A percentile compares a stretch with the other conserved stretches of the same genome.
Conservation (phyloP, 1,139 yeast genomes). For the Kodamaea suecica region DNA sequence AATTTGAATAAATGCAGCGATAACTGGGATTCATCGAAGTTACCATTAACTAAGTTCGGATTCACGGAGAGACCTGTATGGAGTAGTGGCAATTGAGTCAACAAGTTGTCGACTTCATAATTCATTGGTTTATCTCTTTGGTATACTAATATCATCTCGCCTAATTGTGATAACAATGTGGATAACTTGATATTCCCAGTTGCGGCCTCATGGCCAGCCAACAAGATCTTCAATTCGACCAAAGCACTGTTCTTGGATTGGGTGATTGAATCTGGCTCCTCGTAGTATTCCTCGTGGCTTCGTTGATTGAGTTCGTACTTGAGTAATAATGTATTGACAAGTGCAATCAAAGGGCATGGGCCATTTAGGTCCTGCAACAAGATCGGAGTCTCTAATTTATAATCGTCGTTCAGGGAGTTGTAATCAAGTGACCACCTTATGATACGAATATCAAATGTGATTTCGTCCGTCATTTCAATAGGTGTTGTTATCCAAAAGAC, state of each 20-base stretch:
- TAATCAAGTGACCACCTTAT: conserved; percentile 21
- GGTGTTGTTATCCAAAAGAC: too few species aligned
- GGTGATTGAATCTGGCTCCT: conserved; percentile 9
- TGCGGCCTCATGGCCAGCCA: conserved; percentile 18
- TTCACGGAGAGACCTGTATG: conserved; percentile 74
- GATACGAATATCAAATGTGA: conserved; percentile 17
- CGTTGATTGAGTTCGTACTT: conserved; percentile 34
- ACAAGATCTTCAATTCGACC: conserved; percentile 24
- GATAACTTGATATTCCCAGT: conserved; percentile 25
- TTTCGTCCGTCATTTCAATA: neutral
- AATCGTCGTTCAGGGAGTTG: conserved; percentile 20
- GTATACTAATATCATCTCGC: conserved; percentile 38
- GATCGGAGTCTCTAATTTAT: conserved; percentile 47
- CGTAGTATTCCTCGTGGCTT: conserved; percentile 7
- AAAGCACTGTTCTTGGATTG: conserved; percentile 12
- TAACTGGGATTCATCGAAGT: conserved; percentile 45
- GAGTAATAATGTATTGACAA: conserved; percentile 65
- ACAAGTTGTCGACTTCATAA: conserved; percentile 33
- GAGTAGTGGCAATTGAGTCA: conserved; percentile 57
- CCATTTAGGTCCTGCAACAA: conserved; percentile 82
- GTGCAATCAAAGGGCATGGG: conserved; percentile 86
- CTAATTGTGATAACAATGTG: conserved; percentile 43
- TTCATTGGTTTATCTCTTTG: conserved; percentile 16
- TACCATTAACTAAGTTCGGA: conserved; percentile 62
- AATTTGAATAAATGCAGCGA: conserved; percentile 35